Evolutionary conservation across 441 rosid genomes (phyloP), one percentile per base, ranked within the genome.

Genomic region (Melastoma candidum): DNA sequence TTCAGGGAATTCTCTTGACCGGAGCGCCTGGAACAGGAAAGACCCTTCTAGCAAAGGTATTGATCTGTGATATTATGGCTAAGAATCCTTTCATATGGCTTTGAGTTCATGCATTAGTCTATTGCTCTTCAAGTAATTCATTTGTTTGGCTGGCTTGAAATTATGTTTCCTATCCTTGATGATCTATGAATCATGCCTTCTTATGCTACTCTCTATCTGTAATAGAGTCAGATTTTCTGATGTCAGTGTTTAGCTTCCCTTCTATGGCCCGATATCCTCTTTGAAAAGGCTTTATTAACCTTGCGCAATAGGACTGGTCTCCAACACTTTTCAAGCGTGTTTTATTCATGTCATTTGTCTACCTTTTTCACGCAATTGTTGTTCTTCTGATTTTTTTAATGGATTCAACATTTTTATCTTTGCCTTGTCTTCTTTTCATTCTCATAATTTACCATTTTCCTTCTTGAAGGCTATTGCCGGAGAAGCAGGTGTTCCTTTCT

Each of bases 11-110:
- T 70, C 95, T 93, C 66, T 79, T 93, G 63, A 93, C 99, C 8
- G 99, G 97, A 63, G 93, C 97, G 51, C 99, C 99, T 70, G 99
- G 97, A 67, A 93, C 99, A 46, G 99, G 99, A 67, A 89, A 89
- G 78, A 93, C 97, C 27, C 73, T 93, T 65, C 87, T 89, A 61
- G 97, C 97, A 56, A 93, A 89, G 95, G 99, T 93, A 71, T 63
- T 65, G 9, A 48, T 32, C 8, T 32, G 8, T 8, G 5, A 29
- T 26, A 57, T 52, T 46, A 44, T 54, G 36, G 22, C 44, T 9
- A 66, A 22, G 26, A 11, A 14, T 11, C 53, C 53, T 54, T 49
- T 24, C 46, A 26, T 17, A 48, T 12, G 17, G 47, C 17, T 26
- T 39, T 25, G 14, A 12, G 44, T 54, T 49, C 44, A 12, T 11